phyloP scores from a whole-genome alignment of 225 moss, liverwort and hornwort genomes.

The Polytrichum commune region DNA sequence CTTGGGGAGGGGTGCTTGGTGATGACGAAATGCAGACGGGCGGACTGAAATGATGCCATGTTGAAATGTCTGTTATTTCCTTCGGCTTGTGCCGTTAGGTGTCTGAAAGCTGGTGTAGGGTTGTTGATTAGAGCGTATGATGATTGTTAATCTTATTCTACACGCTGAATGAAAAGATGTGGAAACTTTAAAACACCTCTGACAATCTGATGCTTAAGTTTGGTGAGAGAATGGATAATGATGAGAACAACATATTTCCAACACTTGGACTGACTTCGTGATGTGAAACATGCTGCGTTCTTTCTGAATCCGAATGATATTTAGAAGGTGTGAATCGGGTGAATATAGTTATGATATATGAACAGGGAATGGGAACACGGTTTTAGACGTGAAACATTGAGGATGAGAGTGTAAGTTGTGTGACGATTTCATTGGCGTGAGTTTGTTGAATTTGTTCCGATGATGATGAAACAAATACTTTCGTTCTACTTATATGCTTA shows the following conservation, averaged over 20 bases:
- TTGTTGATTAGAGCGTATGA: not conserved
- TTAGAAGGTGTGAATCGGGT: not conserved
- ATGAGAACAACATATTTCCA: constrained; percentile 16
- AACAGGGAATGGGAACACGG: too few relatives aligned
- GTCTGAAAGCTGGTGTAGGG: constrained; percentile 21
- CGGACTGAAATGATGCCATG: constrained; percentile 46
- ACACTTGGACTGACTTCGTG: constrained; percentile 34
- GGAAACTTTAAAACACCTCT: constrained; percentile 27
- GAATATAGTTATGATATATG: constrained; percentile 8
- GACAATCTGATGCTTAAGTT: constrained; percentile 37
- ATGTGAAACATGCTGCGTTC: constrained; percentile 32
- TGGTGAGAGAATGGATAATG: constrained; percentile 1
- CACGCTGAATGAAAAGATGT: constrained; percentile 21
- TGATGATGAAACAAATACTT: too few relatives aligned
- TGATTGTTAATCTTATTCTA: constrained; percentile 40
- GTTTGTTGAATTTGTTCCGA: too few relatives aligned
- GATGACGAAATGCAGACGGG: constrained; percentile 28
- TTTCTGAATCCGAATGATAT: constrained; percentile 12
- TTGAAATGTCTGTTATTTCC: constrained; percentile 37
- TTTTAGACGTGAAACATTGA: too few relatives aligned
- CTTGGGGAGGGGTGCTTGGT: constrained; percentile 13
- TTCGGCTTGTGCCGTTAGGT: constrained; percentile 6
- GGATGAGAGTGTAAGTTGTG: too few relatives aligned
- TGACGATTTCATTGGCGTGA: too few relatives aligned
- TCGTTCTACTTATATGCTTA: too few relatives aligned